phyloP scores from a whole-genome alignment of 257 asterid genomes.

The Petunia secreta region DNA sequence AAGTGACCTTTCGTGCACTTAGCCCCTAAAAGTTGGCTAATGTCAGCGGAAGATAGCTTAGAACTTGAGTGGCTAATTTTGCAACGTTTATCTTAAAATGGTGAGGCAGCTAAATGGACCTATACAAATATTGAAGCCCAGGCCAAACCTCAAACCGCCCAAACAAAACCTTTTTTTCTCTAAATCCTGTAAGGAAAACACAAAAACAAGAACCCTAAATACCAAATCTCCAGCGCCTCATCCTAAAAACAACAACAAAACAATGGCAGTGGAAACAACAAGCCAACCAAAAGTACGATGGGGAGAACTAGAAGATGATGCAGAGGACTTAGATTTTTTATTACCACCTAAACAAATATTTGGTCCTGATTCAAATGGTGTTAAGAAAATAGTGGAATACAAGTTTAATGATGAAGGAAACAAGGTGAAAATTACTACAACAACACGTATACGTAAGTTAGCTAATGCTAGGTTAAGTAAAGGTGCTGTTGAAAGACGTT shows the following conservation, averaged over 20 bases:
- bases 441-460: constrained; percentile 75
- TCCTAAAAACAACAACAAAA: neutral
- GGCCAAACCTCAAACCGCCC: too few species aligned
- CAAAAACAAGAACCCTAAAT: constrained; percentile 3
- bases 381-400: constrained; percentile 72
- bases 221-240: neutral
- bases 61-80: too few species aligned
- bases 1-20: too few species aligned
- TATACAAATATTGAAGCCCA: too few species aligned
- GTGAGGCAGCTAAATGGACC: too few species aligned
- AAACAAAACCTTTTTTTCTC: too few species aligned
- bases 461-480: constrained; percentile 87
- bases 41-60: too few species aligned
- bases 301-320: constrained; percentile 91
- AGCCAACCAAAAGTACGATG: constrained; percentile 44
- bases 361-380: constrained; percentile 76
- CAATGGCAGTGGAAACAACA: constrained; percentile 10
- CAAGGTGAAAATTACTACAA: constrained; percentile 79
- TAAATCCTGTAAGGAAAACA: neutral
- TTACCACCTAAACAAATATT: constrained; percentile 74
- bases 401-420: constrained; percentile 71
- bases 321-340: constrained; percentile 69
- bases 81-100: too few species aligned
- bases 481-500: constrained; percentile 80
- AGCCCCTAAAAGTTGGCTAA: too few species aligned